Percentiles rank a stretch among this genome's conserved stretches.
Evolutionary conservation across 148 eudicot genomes (phyloP).

Genomic region (Rhododendron kiyosumense): DNA sequence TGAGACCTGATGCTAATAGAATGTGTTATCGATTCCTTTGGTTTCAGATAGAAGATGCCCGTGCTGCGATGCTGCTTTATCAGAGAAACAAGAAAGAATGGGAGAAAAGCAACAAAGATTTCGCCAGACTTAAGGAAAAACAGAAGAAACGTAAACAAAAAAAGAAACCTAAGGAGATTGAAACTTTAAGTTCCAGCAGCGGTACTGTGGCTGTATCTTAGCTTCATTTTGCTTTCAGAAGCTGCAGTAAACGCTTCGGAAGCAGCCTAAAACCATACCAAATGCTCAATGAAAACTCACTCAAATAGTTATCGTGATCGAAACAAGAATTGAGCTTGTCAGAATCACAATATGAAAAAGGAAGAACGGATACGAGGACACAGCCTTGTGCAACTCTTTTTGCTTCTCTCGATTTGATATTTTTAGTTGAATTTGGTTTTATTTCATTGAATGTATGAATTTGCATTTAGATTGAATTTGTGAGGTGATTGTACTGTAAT

Average conservation of each 20-base stretch:
- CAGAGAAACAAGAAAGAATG: conserved; percentile 65
- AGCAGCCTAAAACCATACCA: background rate
- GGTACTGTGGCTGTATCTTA: conserved; percentile 7
- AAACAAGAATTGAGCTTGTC: background rate
- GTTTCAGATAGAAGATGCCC: conserved; percentile 85
- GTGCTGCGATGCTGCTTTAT: conserved; percentile 92
- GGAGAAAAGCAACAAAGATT: conserved; percentile 74
- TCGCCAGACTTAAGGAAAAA: conserved; percentile 44
- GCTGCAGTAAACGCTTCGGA: background rate
- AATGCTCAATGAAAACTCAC: background rate
- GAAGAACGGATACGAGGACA: background rate
- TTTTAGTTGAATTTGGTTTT: background rate
- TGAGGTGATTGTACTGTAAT: background rate
- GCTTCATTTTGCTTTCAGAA: background rate
- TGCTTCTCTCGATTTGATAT: background rate
- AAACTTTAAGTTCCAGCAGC: background rate
- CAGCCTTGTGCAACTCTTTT: background rate
- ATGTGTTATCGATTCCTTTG: background rate
- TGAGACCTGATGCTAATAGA: background rate
- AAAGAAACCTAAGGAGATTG: conserved; percentile 27
- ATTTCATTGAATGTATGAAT: background rate
- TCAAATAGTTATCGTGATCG: background rate
- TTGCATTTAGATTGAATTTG: background rate
- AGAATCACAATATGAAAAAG: background rate
- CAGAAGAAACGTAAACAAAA: conserved; percentile 69